phyloP scores from a whole-genome alignment of 352 stramenopile species.

The Phytophthora citricola region DNA sequence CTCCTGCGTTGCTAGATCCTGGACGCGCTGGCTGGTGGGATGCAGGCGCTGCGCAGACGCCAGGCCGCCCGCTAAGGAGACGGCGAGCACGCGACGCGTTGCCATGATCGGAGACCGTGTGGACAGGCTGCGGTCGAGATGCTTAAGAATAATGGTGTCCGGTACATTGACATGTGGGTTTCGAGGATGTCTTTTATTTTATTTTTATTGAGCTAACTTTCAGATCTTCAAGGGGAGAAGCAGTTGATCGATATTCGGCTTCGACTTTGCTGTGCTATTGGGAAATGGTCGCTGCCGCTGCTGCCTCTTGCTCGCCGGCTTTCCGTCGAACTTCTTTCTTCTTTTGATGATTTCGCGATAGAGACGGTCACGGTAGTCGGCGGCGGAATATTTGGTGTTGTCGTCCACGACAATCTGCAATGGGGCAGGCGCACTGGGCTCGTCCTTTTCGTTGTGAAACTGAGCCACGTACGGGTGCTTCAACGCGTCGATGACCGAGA shows the following conservation, averaged over 20 bases:
- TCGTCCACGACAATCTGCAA: conserved; percentile 93
- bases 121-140: too few species aligned
- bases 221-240: too few species aligned
- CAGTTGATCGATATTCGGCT: too few species aligned
- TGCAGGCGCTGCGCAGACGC: conserved; percentile 39
- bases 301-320: conserved; percentile 36
- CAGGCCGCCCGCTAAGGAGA: conserved; percentile 8
- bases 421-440: conserved; percentile 73
- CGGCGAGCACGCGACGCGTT: conserved; percentile 6
- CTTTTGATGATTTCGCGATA: conserved; percentile 95
- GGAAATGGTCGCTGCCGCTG: background rate
- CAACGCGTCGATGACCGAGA: conserved; percentile 87
- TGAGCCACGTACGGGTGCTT: conserved; percentile 94
- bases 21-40: conserved; percentile 15
- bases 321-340: conserved; percentile 91
- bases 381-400: conserved; percentile 95
- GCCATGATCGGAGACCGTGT: conserved; percentile 7
- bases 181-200: too few species aligned
- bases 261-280: conserved; percentile 18
- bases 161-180: too few species aligned
- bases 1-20: conserved; percentile 13
- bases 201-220: too few species aligned
- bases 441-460: conserved; percentile 96
- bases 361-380: conserved; percentile 93
- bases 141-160: too few species aligned